Percentiles rank a stretch among this genome's conserved stretches.
Conservation (phyloP, 192 early-diverging fungal genomes). For the Podila minutissima region DNA sequence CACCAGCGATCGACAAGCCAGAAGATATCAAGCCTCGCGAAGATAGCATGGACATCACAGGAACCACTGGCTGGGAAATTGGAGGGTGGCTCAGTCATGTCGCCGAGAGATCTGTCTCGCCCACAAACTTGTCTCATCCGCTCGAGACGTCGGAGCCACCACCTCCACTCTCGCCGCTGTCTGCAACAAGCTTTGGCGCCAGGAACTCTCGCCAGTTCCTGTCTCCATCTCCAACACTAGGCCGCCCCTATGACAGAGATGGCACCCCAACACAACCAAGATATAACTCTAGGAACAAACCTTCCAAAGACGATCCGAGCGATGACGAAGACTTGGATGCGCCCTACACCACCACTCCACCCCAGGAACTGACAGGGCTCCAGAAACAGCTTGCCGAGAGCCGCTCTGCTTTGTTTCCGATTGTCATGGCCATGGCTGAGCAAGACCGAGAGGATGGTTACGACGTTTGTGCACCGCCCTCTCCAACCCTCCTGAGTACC, state of each 20-base stretch:
- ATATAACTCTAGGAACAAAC: not conserved
- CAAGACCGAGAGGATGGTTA: not conserved
- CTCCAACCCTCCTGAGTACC: not conserved
- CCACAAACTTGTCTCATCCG: not conserved
- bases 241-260: not conserved
- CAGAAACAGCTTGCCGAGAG: constrained; percentile 2
- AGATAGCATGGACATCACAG: not conserved
- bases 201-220: not conserved
- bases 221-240: not conserved
- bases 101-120: not conserved
- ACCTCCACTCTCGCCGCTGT: not conserved
- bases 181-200: not conserved
- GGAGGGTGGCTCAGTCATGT: not conserved
- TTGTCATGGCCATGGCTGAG: constrained; percentile 5
- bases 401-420: not conserved
- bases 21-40: not conserved
- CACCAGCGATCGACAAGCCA: not conserved
- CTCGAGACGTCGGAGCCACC: not conserved
- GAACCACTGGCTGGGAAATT: not conserved
- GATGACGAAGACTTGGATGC: not conserved
- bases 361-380: not conserved
- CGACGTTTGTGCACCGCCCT: not conserved
- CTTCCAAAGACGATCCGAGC: not conserved
- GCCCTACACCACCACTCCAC: not conserved
- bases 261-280: not conserved